Conservation (phyloP, 306 rosid genomes). For the Glycine latifolia region DNA sequence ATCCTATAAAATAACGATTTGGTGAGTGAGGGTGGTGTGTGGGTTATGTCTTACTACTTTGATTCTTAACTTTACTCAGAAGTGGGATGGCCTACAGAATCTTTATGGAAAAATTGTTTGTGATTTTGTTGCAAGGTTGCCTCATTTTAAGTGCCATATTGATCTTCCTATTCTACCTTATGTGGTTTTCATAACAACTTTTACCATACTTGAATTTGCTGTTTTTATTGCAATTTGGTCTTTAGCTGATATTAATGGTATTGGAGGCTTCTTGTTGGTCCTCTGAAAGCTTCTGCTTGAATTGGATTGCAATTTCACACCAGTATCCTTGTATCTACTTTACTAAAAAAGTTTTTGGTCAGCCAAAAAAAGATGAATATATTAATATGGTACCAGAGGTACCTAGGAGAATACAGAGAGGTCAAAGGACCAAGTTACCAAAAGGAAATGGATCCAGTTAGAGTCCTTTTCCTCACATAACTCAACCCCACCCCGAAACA, state of each 20-base stretch:
- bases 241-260: constrained; percentile 12
- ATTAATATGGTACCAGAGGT: too few relatives aligned
- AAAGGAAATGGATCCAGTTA: too few relatives aligned
- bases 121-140: background rate
- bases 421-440: too few relatives aligned
- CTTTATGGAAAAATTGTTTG: background rate
- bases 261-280: background rate
- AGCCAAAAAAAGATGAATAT: too few relatives aligned
- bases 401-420: too few relatives aligned
- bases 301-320: background rate
- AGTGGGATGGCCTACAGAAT: constrained; percentile 12
- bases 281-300: constrained; percentile 24
- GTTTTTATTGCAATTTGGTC: background rate
- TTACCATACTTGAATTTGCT: background rate
- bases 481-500: too few relatives aligned
- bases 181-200: background rate
- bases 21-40: constrained; percentile 8
- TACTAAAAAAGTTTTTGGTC: too few relatives aligned
- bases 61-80: background rate
- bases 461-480: too few relatives aligned
- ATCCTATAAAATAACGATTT: background rate
- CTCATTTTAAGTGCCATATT: background rate
- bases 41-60: background rate
- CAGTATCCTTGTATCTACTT: background rate
- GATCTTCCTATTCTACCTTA: background rate